These are phyloP conservation scores for Apiotrichum gracile DNA, from an alignment of 1,284 basidiomycete genomes.

Conservation along the genomic window DNA sequence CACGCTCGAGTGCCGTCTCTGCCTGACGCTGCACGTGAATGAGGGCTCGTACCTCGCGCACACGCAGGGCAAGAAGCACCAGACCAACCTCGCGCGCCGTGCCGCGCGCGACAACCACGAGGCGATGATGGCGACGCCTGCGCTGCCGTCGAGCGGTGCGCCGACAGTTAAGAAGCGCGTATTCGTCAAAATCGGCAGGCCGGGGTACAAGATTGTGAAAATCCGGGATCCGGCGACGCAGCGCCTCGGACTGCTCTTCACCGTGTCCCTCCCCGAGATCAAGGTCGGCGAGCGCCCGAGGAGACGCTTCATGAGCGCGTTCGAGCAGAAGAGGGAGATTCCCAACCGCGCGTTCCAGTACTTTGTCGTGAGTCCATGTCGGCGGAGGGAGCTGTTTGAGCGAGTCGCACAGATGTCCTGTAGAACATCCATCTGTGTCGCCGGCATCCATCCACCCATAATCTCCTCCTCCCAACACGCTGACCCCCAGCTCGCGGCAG, in stretches of 20 bases:
- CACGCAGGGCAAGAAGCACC: conserved; percentile 99
- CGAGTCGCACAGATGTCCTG: too few relatives aligned
- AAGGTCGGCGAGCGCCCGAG: conserved; percentile 78
- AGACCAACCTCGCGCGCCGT: conserved; percentile 93
- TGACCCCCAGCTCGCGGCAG: conserved; percentile 75
- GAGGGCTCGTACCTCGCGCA: conserved; percentile 99
- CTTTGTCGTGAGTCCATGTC: conserved; percentile 66
- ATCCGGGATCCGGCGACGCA: conserved; percentile 50
- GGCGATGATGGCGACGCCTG: conserved; percentile 74
- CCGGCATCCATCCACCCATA: too few relatives aligned
- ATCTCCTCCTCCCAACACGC: background rate
- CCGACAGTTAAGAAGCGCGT: conserved; percentile 73
- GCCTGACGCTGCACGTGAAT: conserved; percentile 95
- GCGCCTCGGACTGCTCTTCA: conserved; percentile 84
- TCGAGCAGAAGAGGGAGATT: conserved; percentile 93
- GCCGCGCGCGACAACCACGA: conserved; percentile 95
- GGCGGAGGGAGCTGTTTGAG: too few relatives aligned
- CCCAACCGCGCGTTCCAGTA: conserved; percentile 97
- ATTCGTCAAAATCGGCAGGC: conserved; percentile 95
- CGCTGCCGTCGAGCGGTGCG: conserved; percentile 50
- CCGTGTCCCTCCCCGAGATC: conserved; percentile 91
- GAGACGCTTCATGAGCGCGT: conserved; percentile 93
- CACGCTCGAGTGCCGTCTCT: conserved; percentile 95
- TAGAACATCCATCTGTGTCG: too few relatives aligned
- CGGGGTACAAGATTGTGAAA: conserved; percentile 57